These are phyloP conservation scores for Stagonosporopsis tanaceti DNA, from an alignment of 2,329 filamentous ascomycete genomes.

Conservation along the genomic window DNA sequence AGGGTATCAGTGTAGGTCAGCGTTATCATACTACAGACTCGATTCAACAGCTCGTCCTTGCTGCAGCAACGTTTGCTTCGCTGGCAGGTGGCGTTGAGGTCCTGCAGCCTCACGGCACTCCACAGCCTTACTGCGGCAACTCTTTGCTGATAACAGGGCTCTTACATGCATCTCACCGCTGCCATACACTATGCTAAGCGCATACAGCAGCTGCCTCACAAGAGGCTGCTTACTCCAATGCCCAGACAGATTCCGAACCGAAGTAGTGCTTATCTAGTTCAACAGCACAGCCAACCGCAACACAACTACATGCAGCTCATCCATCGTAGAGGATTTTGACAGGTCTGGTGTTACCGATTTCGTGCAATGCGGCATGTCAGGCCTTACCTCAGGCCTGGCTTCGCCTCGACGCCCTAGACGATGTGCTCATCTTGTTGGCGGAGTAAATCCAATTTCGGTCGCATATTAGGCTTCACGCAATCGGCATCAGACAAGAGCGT, in stretches of 20 bases:
- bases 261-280: constrained; percentile 14
- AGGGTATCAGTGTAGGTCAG: background rate
- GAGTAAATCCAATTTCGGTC: background rate
- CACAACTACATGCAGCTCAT: background rate
- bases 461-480: background rate
- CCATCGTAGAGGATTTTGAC: background rate
- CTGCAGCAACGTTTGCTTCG: background rate
- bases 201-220: background rate
- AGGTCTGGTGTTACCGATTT: constrained; percentile 1
- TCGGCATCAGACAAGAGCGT: constrained; percentile 2
- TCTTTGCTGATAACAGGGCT: background rate
- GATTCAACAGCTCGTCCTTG: background rate
- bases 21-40: background rate
- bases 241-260: constrained; percentile 3
- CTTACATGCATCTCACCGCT: constrained; percentile 5
- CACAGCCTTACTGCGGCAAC: background rate
- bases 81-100: background rate
- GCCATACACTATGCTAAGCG: background rate
- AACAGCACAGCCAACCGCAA: background rate
- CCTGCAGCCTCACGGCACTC: background rate
- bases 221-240: constrained; percentile 11
- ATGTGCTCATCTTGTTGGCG: background rate
- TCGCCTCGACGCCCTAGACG: background rate
- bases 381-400: constrained; percentile 1
- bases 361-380: constrained; percentile 6